Evolutionary conservation across 345 rosid genomes (phyloP).

Genomic region (Eutrema yunnanense): DNA sequence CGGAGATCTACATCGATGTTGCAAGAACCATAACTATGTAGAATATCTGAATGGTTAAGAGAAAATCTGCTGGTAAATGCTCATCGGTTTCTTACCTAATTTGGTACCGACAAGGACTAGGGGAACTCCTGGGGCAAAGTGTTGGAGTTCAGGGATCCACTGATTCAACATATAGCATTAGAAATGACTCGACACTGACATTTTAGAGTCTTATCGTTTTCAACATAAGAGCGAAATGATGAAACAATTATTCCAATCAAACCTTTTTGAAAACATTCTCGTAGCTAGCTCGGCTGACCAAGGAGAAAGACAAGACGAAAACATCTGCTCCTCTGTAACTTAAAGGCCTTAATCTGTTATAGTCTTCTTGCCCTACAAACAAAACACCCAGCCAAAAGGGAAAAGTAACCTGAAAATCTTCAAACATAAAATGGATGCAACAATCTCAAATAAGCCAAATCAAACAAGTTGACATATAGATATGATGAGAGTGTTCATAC

Average conservation of each 20-base stretch:
- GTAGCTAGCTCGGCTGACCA: slow-evolving; percentile 93
- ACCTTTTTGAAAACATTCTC: slow-evolving; percentile 96
- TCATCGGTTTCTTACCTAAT: slow-evolving; percentile 49
- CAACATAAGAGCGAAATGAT: neutral
- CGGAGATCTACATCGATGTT: slow-evolving; percentile 71
- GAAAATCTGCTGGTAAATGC: neutral
- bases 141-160: slow-evolving; percentile 99
- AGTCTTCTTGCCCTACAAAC: slow-evolving; percentile 88
- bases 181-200: neutral
- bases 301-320: slow-evolving; percentile 91
- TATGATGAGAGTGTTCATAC: slow-evolving; percentile 35
- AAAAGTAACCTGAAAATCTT: neutral
- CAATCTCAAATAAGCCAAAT: neutral
- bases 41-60: slow-evolving; percentile 8
- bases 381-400: neutral
- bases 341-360: slow-evolving; percentile 92
- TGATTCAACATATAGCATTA: slow-evolving; percentile 32
- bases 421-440: neutral
- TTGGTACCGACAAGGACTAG: slow-evolving; percentile 89
- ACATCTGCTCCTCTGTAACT: slow-evolving; percentile 98
- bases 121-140: slow-evolving; percentile 87
- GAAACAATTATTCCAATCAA: neutral
- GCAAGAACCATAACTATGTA: slow-evolving; percentile 13
- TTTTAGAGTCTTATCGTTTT: neutral
- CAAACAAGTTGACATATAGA: neutral